phyloP scores from a whole-genome alignment of 257 asterid species.

The Prunella vulgaris region DNA sequence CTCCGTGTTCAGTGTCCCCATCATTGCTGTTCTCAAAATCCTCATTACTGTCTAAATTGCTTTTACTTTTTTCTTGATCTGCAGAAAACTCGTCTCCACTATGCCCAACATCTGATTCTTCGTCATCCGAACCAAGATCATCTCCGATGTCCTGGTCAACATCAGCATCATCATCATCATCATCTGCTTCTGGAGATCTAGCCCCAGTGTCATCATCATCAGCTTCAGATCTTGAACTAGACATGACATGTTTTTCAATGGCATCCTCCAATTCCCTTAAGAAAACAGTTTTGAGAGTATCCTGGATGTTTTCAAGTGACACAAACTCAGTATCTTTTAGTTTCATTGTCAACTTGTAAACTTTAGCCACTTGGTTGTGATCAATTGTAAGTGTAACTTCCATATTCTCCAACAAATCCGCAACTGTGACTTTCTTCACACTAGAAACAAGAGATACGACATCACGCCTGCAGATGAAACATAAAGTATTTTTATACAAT shows the following conservation, averaged over 20 bases:
- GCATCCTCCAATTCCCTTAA: conserved; percentile 68
- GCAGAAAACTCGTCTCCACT: conserved; percentile 31
- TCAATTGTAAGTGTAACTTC: conserved; percentile 47
- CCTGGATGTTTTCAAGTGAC: conserved; percentile 44
- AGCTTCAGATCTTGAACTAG: conserved; percentile 31
- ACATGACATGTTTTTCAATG: conserved; percentile 39
- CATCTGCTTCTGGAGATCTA: conserved; percentile 25
- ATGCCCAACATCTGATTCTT: conserved; percentile 46
- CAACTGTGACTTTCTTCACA: not conserved
- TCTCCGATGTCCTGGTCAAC: conserved; percentile 54
- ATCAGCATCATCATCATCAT: conserved; percentile 45
- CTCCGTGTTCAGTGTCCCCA: conserved; percentile 34
- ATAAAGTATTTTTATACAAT: not conserved
- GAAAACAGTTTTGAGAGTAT: conserved; percentile 46
- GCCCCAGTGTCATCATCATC: conserved; percentile 41
- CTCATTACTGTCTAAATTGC: conserved; percentile 24
- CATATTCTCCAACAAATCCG: conserved; percentile 82
- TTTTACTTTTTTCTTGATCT: conserved; percentile 24
- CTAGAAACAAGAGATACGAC: conserved; percentile 48
- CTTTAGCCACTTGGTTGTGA: conserved; percentile 33
- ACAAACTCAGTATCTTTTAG: conserved; percentile 63
- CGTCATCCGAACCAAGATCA: conserved; percentile 69
- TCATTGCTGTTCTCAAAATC: conserved; percentile 32
- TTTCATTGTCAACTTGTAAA: conserved; percentile 54
- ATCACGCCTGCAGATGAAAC: conserved; percentile 49